Conservation (phyloP, 2,329 filamentous ascomycete genomes). For the Arthrobotrys sinensis region DNA sequence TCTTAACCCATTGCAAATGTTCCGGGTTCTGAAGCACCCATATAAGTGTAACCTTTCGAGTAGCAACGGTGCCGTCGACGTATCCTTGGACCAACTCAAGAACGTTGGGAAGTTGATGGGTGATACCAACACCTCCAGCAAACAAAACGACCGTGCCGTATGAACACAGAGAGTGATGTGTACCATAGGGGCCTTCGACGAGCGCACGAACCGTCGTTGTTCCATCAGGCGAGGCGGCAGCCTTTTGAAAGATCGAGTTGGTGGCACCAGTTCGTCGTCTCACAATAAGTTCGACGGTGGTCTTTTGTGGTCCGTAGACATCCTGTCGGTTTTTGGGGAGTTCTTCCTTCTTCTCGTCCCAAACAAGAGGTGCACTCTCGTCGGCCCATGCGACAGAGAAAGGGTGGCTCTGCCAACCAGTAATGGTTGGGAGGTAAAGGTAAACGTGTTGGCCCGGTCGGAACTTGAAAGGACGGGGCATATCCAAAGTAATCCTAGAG, state of each 20-base stretch:
- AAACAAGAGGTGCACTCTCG: slow-evolving; percentile 71
- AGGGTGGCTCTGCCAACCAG: slow-evolving; percentile 80
- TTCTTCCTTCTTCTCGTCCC: slow-evolving; percentile 68
- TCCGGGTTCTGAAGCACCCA: slow-evolving; percentile 86
- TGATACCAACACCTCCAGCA: slow-evolving; percentile 85
- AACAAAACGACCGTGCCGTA: slow-evolving; percentile 86
- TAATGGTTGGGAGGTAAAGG: slow-evolving; percentile 81
- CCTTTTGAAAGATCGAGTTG: slow-evolving; percentile 77
- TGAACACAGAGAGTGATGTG: slow-evolving; percentile 78
- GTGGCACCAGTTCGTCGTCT: slow-evolving; percentile 83
- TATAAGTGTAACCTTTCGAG: slow-evolving; percentile 80
- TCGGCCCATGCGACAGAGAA: slow-evolving; percentile 86
- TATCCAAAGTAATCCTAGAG: slow-evolving; percentile 79
- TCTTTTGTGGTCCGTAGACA: slow-evolving; percentile 75
- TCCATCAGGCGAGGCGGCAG: slow-evolving; percentile 75
- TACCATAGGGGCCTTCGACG: slow-evolving; percentile 84
- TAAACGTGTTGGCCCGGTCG: slow-evolving; percentile 84
- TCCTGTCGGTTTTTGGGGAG: slow-evolving; percentile 75
- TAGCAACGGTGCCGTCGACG: slow-evolving; percentile 78
- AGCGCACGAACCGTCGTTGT: slow-evolving; percentile 76
- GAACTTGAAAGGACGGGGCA: slow-evolving; percentile 84
- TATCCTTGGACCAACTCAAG: slow-evolving; percentile 80
- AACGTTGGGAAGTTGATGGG: slow-evolving; percentile 82
- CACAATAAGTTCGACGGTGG: slow-evolving; percentile 79
- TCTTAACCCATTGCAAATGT: slow-evolving; percentile 85